Evolutionary conservation across 768 basidiomycete genomes (phyloP).

Genomic region (Hypholoma fasciculare): DNA sequence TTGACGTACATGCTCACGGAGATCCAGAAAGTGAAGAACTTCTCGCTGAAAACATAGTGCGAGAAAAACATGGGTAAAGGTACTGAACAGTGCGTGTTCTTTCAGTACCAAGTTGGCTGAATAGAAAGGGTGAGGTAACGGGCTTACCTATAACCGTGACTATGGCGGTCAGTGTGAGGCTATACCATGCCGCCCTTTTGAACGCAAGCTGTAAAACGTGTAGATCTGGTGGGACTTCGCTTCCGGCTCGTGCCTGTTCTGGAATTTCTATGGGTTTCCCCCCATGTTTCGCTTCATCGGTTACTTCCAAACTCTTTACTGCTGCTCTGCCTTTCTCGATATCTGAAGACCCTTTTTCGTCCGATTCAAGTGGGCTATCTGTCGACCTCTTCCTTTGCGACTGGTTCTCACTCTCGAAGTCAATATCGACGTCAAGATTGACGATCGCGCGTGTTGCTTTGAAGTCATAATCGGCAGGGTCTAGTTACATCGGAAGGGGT

Average conservation of each 20-base stretch:
- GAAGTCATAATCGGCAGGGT: conserved; percentile 39
- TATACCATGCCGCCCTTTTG: conserved; percentile 33
- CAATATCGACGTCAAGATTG: conserved; percentile 21
- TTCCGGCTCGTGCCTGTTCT: background rate
- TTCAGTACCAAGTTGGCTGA: background rate
- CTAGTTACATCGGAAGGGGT: conserved; percentile 3
- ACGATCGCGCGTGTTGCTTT: conserved; percentile 33
- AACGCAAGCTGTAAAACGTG: conserved; percentile 27
- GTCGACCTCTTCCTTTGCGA: background rate
- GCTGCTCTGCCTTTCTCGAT: background rate
- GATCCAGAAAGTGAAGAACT: conserved; percentile 38
- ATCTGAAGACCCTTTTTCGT: conserved; percentile 1
- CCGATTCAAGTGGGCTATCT: conserved; percentile 34
- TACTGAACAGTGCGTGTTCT: conserved; percentile 15
- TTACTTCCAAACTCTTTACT: conserved; percentile 8
- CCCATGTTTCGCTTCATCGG: conserved; percentile 32
- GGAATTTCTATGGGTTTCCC: background rate
- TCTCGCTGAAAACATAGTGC: conserved; percentile 29
- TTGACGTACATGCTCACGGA: conserved; percentile 32
- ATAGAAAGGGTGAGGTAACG: background rate
- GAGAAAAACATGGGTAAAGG: conserved; percentile 36
- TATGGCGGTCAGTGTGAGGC: conserved; percentile 28
- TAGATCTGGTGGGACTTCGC: conserved; percentile 5
- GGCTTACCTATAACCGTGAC: conserved; percentile 32
- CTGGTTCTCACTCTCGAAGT: conserved; percentile 9